phyloP scores from a whole-genome alignment of 129 eudicot genomes.

The Gnaphalium uliginosum region DNA sequence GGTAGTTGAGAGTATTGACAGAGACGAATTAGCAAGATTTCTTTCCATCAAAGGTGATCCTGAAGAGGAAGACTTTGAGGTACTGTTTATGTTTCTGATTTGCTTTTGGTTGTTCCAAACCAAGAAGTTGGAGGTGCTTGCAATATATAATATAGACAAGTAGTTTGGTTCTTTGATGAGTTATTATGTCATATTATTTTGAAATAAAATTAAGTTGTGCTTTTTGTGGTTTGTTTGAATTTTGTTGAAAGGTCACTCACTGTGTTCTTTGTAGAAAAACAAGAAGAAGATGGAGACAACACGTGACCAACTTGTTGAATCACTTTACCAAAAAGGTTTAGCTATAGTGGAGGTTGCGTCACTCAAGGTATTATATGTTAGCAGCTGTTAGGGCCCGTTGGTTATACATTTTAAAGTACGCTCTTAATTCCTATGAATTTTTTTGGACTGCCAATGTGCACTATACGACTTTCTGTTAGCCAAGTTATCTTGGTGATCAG shows the following conservation, averaged over 20 bases:
- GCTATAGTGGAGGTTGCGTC: slow-evolving; percentile 75
- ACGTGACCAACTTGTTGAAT: slow-evolving; percentile 86
- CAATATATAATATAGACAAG: neutral
- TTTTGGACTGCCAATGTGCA: too few species aligned
- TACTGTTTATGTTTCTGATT: slow-evolving; percentile 28
- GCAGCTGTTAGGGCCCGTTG: neutral
- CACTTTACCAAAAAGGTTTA: slow-evolving; percentile 92
- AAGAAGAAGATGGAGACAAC: slow-evolving; percentile 89
- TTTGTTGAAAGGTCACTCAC: neutral
- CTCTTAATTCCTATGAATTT: too few species aligned
- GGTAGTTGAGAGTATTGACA: slow-evolving; percentile 73
- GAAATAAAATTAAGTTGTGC: neutral
- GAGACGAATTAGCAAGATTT: slow-evolving; percentile 77
- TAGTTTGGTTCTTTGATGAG: neutral
- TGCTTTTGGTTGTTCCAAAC: slow-evolving; percentile 1
- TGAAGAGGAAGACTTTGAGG: slow-evolving; percentile 92
- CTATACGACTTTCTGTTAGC: too few species aligned
- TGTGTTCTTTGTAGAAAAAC: slow-evolving; percentile 36
- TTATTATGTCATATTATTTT: neutral
- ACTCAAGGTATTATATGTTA: slow-evolving; percentile 51
- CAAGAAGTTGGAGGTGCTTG: neutral
- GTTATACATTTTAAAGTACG: neutral
- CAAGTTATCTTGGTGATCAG: too few species aligned
- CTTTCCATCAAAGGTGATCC: slow-evolving; percentile 72
- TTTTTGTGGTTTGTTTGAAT: neutral